Evolutionary conservation across 192 early-diverging fungal genomes (phyloP).

Genomic region (Neocallimastix lanati): DNA sequence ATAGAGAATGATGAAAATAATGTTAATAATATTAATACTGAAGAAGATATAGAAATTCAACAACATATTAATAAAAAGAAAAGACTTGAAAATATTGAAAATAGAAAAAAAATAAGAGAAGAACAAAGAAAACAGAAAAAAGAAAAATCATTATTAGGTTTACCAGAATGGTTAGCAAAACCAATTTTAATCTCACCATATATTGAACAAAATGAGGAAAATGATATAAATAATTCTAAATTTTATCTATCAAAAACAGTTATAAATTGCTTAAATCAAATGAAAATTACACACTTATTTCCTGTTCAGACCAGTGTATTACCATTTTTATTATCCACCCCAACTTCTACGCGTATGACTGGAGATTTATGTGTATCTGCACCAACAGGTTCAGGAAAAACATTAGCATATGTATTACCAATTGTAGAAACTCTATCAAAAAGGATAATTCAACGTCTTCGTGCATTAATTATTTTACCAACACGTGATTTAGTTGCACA

Average conservation of each 20-base stretch:
- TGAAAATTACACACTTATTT: neutral
- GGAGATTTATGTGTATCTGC: slow-evolving; percentile 88
- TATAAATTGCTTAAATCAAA: slow-evolving; percentile 15
- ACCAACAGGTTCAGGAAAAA: slow-evolving; percentile 91
- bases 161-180: slow-evolving; percentile 75
- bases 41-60: neutral
- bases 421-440: slow-evolving; percentile 64
- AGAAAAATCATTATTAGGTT: slow-evolving; percentile 21
- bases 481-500: slow-evolving; percentile 82
- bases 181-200: slow-evolving; percentile 54
- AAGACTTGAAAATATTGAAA: neutral
- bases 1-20: neutral
- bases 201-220: slow-evolving; percentile 14
- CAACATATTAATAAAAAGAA: neutral
- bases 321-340: slow-evolving; percentile 57
- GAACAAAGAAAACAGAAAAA: neutral
- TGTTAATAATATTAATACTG: neutral
- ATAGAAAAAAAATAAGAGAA: neutral
- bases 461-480: slow-evolving; percentile 79
- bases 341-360: slow-evolving; percentile 23
- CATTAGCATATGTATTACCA: slow-evolving; percentile 84
- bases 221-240: slow-evolving; percentile 17
- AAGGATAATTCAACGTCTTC: slow-evolving; percentile 57
- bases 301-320: slow-evolving; percentile 69
- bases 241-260: slow-evolving; percentile 36